phyloP scores from a whole-genome alignment of 805 yeast species.

The Candida boleticola region DNA sequence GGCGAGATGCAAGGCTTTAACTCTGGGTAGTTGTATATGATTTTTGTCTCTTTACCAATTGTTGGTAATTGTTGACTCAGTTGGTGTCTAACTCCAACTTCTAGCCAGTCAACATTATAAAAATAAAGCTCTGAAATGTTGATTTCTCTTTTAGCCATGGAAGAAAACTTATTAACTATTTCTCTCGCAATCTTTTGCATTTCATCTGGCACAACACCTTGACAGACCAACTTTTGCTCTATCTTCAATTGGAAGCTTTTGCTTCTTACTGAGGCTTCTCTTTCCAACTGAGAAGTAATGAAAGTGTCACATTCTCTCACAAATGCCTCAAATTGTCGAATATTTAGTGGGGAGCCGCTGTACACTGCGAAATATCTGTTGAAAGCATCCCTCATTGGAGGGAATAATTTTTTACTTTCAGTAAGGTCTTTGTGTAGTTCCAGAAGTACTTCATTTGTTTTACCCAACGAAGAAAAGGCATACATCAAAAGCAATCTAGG shows the following conservation, averaged over 20 bases:
- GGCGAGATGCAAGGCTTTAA: conserved; percentile 13
- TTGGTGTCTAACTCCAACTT: conserved; percentile 25
- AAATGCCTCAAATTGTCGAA: conserved; percentile 58
- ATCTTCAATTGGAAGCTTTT: conserved; percentile 41
- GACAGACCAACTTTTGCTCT: conserved; percentile 61
- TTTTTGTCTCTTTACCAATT: conserved; percentile 12
- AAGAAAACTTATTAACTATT: conserved; percentile 48
- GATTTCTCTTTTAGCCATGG: conserved; percentile 41
- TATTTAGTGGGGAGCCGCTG: conserved; percentile 51
- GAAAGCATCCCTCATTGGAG: conserved; percentile 54
- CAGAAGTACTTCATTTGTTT: conserved; percentile 55
- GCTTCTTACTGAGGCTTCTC: conserved; percentile 18
- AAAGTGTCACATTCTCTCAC: conserved; percentile 54
- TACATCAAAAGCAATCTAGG: conserved; percentile 67
- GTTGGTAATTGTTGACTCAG: not conserved
- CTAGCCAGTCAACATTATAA: conserved; percentile 67
- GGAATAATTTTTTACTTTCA: conserved; percentile 38
- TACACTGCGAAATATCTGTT: conserved; percentile 48
- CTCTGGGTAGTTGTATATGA: conserved; percentile 5
- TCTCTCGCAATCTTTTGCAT: conserved; percentile 38
- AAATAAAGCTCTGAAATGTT: conserved; percentile 57
- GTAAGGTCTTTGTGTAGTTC: conserved; percentile 53
- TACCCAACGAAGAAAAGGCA: conserved; percentile 63
- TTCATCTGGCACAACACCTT: conserved; percentile 55
- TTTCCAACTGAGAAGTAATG: conserved; percentile 28